Percentiles rank a stretch among this genome's conserved stretches.
These are phyloP conservation scores for Lasiosphaeris hirsuta DNA, from an alignment of 495 filamentous ascomycete genomes.

Conservation along the genomic window DNA sequence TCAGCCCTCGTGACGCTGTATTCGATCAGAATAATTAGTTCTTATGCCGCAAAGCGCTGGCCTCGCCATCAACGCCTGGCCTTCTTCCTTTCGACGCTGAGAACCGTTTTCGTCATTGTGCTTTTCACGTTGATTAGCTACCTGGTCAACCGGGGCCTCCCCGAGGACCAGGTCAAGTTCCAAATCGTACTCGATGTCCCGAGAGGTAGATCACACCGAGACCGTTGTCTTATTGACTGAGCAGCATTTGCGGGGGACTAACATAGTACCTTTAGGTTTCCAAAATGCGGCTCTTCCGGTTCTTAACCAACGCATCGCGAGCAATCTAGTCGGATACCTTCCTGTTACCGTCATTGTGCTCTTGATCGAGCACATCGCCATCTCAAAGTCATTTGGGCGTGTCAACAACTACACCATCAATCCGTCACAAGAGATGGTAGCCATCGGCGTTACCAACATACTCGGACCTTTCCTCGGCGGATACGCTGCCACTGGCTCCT, in stretches of 20 bases:
- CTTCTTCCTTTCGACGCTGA: constrained; percentile 87
- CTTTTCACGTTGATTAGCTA: constrained; percentile 93
- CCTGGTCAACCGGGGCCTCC: constrained; percentile 63
- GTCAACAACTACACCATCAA: constrained; percentile 99
- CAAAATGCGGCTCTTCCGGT: constrained; percentile 73
- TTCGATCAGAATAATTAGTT: constrained; percentile 67
- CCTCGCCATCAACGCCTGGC: constrained; percentile 68
- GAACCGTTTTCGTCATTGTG: constrained; percentile 89
- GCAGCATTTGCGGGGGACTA: constrained; percentile 3
- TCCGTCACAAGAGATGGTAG: constrained; percentile 94
- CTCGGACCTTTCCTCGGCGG: constrained; percentile 91
- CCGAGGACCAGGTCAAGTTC: constrained; percentile 51
- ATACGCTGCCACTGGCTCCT: constrained; percentile 94
- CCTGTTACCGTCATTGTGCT: constrained; percentile 73
- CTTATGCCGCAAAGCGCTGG: constrained; percentile 61
- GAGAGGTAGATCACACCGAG: constrained; percentile 49
- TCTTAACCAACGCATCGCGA: constrained; percentile 46
- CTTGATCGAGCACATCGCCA: constrained; percentile 95
- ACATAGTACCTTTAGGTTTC: constrained; percentile 56
- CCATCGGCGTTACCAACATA: constrained; percentile 88
- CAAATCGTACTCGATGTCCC: constrained; percentile 74
- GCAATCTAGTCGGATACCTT: constrained; percentile 33
- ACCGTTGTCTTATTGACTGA: not conserved
- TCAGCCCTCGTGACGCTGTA: constrained; percentile 83
- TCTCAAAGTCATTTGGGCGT: constrained; percentile 94